A percentile compares a stretch with the other conserved stretches of the same genome.
Conservation (phyloP, 78 protist genomes). For the Dictyostelium firmibasis region DNA sequence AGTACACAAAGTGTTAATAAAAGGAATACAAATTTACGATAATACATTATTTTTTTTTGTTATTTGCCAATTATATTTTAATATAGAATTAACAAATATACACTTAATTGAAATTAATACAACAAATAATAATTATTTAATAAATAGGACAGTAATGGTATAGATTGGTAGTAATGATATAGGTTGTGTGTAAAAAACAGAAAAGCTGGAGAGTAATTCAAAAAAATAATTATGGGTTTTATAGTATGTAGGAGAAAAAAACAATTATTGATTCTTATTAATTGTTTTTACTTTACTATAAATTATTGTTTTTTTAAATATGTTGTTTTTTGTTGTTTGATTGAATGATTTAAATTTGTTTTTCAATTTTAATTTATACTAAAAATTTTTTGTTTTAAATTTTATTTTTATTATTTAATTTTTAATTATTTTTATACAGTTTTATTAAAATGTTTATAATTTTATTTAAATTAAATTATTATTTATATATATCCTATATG, state of each 20-base stretch:
- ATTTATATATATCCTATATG: background rate
- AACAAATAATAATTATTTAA: background rate
- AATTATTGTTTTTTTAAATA: background rate
- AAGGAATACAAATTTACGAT: background rate
- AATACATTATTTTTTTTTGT: conserved; percentile 15
- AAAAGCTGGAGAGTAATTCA: background rate
- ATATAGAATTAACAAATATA: background rate
- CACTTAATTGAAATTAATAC: background rate
- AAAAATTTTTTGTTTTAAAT: background rate
- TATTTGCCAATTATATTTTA: background rate
- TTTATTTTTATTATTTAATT: background rate
- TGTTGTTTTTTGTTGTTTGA: conserved; percentile 12
- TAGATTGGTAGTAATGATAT: conserved; percentile 8
- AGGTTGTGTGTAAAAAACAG: background rate
- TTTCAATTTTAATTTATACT: background rate
- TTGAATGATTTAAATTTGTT: background rate
- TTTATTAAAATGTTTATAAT: background rate
- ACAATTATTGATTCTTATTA: background rate
- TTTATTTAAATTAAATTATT: no score
- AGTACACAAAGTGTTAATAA: conserved; percentile 14
- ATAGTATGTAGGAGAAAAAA: background rate
- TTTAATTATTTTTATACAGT: background rate
- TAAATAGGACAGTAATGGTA: conserved; percentile 2
- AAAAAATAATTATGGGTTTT: background rate
- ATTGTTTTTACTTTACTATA: background rate